Evolutionary conservation across 805 yeast genomes (phyloP), one percentile per base, ranked within the genome.

Genomic region (Metschnikowia anglica): DNA sequence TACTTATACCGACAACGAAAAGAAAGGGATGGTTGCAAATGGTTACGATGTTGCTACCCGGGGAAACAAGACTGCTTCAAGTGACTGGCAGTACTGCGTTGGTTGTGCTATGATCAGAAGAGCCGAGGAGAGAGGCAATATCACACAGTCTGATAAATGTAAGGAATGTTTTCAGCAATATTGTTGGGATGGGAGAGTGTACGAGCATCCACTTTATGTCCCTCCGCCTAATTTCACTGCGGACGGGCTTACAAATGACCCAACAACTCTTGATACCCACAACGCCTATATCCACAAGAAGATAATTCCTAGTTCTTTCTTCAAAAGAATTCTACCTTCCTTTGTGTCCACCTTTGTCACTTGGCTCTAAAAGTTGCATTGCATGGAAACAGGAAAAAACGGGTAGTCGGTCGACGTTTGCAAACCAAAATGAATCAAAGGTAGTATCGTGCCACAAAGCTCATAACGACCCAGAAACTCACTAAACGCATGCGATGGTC

Each of bases 41-140:
- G 96, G 96, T 8, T 85, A 79, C 58, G 87, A 85, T 53, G 73
- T 77, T 11, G 76, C 83, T 10, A 72, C 90, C 21, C 27, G 36
- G 28, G 46, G 46, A 27, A 31, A 25, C 5, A 19, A 21, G 33
- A 41, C 33, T 6, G 33, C 37, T 12, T 24, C 37, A 10, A 28
- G 37, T 4, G 54, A 57, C 36, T 61, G 60, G 61, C 48, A 43
- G 1, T 49, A 55, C 5, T 61, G 65, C 37, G 64, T 61, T 8
- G 65, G 55, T 1, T 61, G 65, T 47, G 65, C 65, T 31, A 53
- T 61, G 40, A 54, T 61, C 25, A 46, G 63, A 25, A 46, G 65
- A 34, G 53, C 55, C 16, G 60, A 61, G 37, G 63, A 61, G 25
- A 44, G 65, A 29, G 35, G 27, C 38, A 55, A 53, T 13, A 34